Evolutionary conservation across 352 stramenopile species (phyloP), one percentile per base, ranked within the genome.

Genomic region (Phytophthora rubi): DNA sequence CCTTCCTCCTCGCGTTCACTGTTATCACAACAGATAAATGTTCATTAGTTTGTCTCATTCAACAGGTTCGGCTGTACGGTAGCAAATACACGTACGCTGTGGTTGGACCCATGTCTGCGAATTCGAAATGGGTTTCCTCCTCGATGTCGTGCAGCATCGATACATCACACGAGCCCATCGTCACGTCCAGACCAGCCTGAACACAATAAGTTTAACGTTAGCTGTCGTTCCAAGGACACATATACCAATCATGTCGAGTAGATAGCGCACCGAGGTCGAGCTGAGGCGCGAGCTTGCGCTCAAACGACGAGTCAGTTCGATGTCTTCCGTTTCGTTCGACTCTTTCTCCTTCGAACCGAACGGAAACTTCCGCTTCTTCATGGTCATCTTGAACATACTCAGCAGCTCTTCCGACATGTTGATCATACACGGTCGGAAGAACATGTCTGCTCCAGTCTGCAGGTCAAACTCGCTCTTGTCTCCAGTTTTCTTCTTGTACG

Each of bases 291-390:
- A 83, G 16, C 74, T 76, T 10, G 76, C 75, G 18, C 85, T 95
- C 75, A 91, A 82, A 30, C 84, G 84, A 26, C 87, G 83, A 21
- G 81, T 89, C 45, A 91, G 71, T 52, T 95, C 88, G 51, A 93
- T 80, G n/a, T 82, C 75, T 4, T 87, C 67, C 0, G 44, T 32
- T 77, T 77, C 33, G 70, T 70, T 57, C 57, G 60, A 13, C 61
- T 75, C 30, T 76, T 68, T 62, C 7, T 77, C 53, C 28, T 72
- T 73, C 1, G 51, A 65, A 26, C 77, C 65, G 59, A 93, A 94
- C 32, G 83, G 87, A 48, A 95, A 91, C 54, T 92, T 96, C 16
- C 79, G 77, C 76, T 94, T 94, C 73, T 88, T 93, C 90, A 96
- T 96, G 1, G 86, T 95, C 54, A 85, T 64, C 59, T 83, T 82